Evolutionary conservation across 495 filamentous ascomycete species (phyloP), one percentile per base, ranked within the genome.

Genomic region (Daldinia bambusicola): DNA sequence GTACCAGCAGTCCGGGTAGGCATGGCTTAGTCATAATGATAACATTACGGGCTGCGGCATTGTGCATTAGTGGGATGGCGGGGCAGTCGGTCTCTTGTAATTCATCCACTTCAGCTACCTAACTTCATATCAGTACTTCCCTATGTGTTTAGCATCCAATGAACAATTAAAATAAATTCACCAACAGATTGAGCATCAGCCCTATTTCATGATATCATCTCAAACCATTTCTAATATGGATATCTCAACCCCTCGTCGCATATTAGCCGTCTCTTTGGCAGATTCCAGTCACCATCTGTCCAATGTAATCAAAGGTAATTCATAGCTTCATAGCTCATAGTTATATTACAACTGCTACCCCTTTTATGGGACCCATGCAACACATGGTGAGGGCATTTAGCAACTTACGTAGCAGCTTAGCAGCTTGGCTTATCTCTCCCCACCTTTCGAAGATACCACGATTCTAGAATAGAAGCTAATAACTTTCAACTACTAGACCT

Each of bases 171-270:
- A 26, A 12, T 18, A 37, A 53, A 26, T 53, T 53, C 40, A 59
- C 26, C 59, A 58, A 53, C 40, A 43, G 58, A 60, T 8, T 41
- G 59, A 22, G 40, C 40, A 61, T 55, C 37, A 37, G 4, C 31
- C 10, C 6, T 57, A 56, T 38, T 38, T 41, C 30, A 64, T 64
- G 31, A 51, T 26, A 63, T 59, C 55, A 64, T n/a, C 20, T 55
- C 52, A 12, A 26, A 20, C 4, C 55, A 64, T 60, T 31, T 60
- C 60, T 18, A 51, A 63, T 41, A 84, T 82, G 80, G 83, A 85
- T 31, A 78, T 85, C 8, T 56, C 74, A 32, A 84, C 84, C 66
- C 82, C 83, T 3, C 76, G 81, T 30, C 74, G 83, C 0, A 83
- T 84, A 53, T 70, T 85, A 40, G 83, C 83, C 38, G 82, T 85